These are phyloP conservation scores for Paracoccidioides lutzii DNA, from an alignment of 2,329 filamentous ascomycete species.

Conservation along the genomic window DNA sequence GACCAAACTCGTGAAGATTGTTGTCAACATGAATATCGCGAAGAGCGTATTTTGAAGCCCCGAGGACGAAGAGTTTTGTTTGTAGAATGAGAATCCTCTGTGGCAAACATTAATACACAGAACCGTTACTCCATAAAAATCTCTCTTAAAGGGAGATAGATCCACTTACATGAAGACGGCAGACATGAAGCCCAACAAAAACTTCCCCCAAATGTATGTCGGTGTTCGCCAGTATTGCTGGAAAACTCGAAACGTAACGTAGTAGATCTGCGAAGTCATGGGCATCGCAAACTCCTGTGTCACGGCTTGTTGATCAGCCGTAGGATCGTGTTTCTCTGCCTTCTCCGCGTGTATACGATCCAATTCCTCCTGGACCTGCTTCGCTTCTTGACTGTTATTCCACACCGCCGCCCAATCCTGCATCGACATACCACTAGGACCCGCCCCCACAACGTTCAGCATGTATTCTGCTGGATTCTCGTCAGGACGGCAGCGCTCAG, in stretches of 20 bases:
- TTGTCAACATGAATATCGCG: constrained; percentile 63
- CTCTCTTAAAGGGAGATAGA: not conserved
- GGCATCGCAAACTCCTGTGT: constrained; percentile 64
- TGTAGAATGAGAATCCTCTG: constrained; percentile 70
- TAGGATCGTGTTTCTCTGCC: constrained; percentile 21
- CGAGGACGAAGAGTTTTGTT: constrained; percentile 56
- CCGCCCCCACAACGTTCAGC: constrained; percentile 44
- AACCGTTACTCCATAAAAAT: constrained; percentile 22
- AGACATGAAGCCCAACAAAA: constrained; percentile 46
- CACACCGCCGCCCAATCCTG: constrained; percentile 51
- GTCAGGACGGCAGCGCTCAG: constrained; percentile 41
- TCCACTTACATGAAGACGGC: constrained; percentile 53
- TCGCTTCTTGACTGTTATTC: constrained; percentile 44
- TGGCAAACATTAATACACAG: constrained; percentile 46
- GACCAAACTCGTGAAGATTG: constrained; percentile 42
- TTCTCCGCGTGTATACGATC: constrained; percentile 41
- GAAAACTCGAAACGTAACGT: constrained; percentile 62
- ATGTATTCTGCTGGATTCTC: constrained; percentile 68
- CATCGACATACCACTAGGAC: constrained; percentile 52
- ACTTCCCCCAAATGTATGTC: constrained; percentile 72
- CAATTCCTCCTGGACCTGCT: constrained; percentile 44
- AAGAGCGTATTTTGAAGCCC: constrained; percentile 82
- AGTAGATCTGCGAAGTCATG: constrained; percentile 50
- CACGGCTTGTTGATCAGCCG: constrained; percentile 24
- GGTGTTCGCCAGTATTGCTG: constrained; percentile 84